Base-by-base conservation (phyloP, 306 rosid genomes). In the Castanea mollissima region DNA sequence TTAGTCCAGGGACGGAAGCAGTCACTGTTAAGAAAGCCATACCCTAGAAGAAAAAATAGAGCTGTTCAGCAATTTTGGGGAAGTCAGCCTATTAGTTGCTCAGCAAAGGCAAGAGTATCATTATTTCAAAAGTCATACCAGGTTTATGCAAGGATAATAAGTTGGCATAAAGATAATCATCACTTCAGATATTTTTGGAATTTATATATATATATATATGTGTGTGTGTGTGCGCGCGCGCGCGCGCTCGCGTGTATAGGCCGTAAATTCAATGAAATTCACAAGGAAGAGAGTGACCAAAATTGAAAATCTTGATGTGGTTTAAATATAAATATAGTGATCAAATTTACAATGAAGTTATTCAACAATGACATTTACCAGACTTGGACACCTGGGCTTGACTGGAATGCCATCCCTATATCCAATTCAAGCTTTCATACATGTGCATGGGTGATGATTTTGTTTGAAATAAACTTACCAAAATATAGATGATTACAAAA, bases 11-110 rank as follows among this genome's bases (percentile, higher is more conserved):
- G 59, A 78, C 83, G 63, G 89, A 55, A 62, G 94, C 90, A 79
- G 94, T 84, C 64, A 94, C 1, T 14, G 97, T 89, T 73, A 94
- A 81, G 71, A 90, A 79, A 41, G 83, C 6, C 96, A 94, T 89
- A 29, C 91, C 91, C 91, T 88, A 68, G 31, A 80, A 14, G 72
- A 57, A 27, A 83, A 29, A 69, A 44, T 76, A 51, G 46, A 21
- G 78, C 46, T 13, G 65, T 57, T 70, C 55, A 59, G 68, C 76
- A 74, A 8, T 67, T 67, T 20, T 18, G 25, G 23, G 51, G 13
- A 67, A 67, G 21, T 31, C 20, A 64, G 70, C 13, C 38, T 7
- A 29, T 7, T 29, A 14, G 21, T 15, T 38, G 44, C 6, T 38
- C 46, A 41, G 46, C 46, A 8, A 41, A 8, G 46, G 46, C 46